Base-by-base conservation (phyloP, 768 basidiomycete species). In the Leccinum variicolor region DNA sequence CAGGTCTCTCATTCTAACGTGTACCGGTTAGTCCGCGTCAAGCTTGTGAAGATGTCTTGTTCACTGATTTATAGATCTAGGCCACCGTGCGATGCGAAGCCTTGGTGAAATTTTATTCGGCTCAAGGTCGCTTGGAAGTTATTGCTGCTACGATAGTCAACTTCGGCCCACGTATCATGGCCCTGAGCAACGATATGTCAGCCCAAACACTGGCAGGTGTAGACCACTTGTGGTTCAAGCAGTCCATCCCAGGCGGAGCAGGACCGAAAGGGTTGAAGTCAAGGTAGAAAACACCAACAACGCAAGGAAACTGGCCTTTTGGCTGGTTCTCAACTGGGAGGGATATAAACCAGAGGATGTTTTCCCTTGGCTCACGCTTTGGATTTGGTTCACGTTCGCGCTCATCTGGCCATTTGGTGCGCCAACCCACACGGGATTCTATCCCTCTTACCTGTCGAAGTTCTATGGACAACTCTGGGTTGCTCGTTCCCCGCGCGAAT, bases 381-480 rank as follows among this genome's bases (percentile, higher is more conserved):
- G 67, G 69, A 4, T 1, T 45, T 59, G 51, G 57, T 69, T 67
- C 54, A 57, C 54, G 0, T 7, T 67, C 15, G 47, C 55, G 4
- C 53, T 69, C 13, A 19, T 60, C n/a, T 67, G 62, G 54, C 59
- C 69, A 19, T 52, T 52, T n/a, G 11, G n/a, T 23, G 4, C 2
- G 2, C 59, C 67, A 1, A 43, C 0, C 1, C 8, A 59, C 41
- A 64, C 56, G 1, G 54, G 48, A 15, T 11, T 43, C n/a, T 69
- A 67, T 47, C 55, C 54, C 2, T 13, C 62, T 25, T 69, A 69
- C 39, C 47, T 62, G 45, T 57, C 65, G 19, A 61, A 29, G 50
- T 67, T 62, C 34, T 36, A 56, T 14, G 60, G 67, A 3, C 67
- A 69, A 1, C 62, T 71, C 17, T 71, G 67, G 69, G 43, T 26